These are phyloP conservation scores for Graphiopsis chlorocephala DNA, from an alignment of 2,329 filamentous ascomycete species.

Conservation along the genomic window DNA sequence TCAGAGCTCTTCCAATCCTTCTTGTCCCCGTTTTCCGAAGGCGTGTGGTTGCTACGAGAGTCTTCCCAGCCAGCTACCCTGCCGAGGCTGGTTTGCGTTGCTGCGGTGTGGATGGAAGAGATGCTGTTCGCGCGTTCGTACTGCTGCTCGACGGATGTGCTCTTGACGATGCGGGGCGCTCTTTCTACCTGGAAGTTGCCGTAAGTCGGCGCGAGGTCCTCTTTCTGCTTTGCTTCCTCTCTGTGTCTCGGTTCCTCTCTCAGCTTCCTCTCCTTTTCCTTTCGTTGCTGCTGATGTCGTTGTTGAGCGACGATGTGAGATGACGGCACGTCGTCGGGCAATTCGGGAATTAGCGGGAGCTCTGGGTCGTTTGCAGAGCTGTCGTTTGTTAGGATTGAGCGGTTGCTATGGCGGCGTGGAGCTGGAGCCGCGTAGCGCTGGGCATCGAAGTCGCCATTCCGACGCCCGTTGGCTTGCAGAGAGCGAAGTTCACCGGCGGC, in stretches of 20 bases:
- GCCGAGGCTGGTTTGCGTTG: constrained; percentile 2
- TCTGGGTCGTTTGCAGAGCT: not conserved
- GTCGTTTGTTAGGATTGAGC: not conserved
- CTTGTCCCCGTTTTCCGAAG: constrained; percentile 13
- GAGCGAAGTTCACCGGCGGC: constrained; percentile 19
- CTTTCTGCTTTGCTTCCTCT: not conserved
- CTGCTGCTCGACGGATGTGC: constrained; percentile 34
- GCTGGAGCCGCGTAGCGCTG: constrained; percentile 13
- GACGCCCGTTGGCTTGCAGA: not conserved
- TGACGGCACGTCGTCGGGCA: constrained; percentile 3
- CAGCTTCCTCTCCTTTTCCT: not conserved
- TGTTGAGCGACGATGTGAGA: not conserved
- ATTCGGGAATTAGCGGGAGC: constrained; percentile 2
- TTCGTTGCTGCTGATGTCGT: not conserved
- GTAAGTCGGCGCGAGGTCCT: constrained; percentile 2
- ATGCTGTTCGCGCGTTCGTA: constrained; percentile 30
- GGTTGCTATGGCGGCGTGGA: not conserved
- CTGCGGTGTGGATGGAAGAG: not conserved
- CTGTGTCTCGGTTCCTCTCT: not conserved
- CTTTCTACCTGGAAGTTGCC: not conserved
- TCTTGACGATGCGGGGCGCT: constrained; percentile 31
- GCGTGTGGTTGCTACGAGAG: constrained; percentile 24
- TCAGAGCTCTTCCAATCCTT: constrained; percentile 38
- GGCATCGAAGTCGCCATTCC: constrained; percentile 11
- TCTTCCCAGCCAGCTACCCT: constrained; percentile 20